These are phyloP conservation scores for Aspergillus tubingensis DNA, from an alignment of 2,329 filamentous ascomycete genomes.

Conservation along the genomic window DNA sequence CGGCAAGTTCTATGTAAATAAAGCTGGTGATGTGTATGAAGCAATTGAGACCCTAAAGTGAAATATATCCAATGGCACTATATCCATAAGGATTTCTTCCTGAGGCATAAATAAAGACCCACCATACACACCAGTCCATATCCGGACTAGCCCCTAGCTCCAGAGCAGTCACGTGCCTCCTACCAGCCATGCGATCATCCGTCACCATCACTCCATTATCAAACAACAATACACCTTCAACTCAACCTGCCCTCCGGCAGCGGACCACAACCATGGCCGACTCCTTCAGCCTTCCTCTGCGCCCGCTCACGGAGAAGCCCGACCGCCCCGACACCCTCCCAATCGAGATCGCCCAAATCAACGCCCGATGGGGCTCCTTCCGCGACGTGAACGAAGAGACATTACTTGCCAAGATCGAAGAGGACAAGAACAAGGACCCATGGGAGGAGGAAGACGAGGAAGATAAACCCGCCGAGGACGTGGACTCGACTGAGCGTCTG, in stretches of 20 bases:
- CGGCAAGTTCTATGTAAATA: no score
- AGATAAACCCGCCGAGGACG: constrained; percentile 28
- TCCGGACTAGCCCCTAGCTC: no score
- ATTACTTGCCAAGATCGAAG: constrained; percentile 67
- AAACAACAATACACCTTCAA: neutral
- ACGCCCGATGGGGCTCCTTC: constrained; percentile 77
- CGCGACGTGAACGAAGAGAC: constrained; percentile 74
- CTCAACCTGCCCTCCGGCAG: neutral
- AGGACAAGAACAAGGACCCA: constrained; percentile 50
- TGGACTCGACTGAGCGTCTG: constrained; percentile 41
- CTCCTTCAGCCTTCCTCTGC: constrained; percentile 60
- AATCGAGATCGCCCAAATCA: constrained; percentile 77
- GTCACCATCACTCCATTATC: neutral
- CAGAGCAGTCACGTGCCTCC: no score
- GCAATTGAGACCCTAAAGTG: no score
- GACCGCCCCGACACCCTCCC: constrained; percentile 63
- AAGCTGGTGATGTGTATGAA: no score
- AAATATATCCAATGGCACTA: no score
- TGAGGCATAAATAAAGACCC: no score
- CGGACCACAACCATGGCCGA: constrained; percentile 35
- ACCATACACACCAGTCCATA: no score
- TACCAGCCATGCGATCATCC: neutral
- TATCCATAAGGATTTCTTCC: no score
- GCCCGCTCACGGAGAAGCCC: constrained; percentile 52
- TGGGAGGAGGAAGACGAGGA: constrained; percentile 50